A percentile compares a stretch with the other conserved stretches of the same genome.
Evolutionary conservation across 345 rosid genomes (phyloP).

Genomic region (Brassica cretica): DNA sequence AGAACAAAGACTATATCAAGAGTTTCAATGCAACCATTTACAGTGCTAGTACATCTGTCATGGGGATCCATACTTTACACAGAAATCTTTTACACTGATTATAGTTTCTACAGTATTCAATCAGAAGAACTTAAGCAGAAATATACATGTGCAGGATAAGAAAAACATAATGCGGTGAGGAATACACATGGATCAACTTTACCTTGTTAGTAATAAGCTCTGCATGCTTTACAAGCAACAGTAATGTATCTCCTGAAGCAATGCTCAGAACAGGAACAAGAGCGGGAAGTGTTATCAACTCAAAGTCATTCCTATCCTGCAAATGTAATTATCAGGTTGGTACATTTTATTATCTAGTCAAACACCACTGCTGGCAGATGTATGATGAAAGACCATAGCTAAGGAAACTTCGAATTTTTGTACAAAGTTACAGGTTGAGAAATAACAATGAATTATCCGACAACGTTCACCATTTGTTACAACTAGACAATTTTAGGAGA

Average conservation of each 20-base stretch:
- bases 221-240: constrained; percentile 87
- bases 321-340: constrained; percentile 15
- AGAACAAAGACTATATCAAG: constrained; percentile 10
- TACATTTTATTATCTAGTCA: constrained; percentile 8
- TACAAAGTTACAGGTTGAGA: not conserved
- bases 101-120: not conserved
- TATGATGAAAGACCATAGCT: not conserved
- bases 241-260: constrained; percentile 89
- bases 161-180: not conserved
- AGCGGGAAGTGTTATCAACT: constrained; percentile 90
- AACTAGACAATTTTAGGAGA: not conserved
- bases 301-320: constrained; percentile 91
- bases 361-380: not conserved
- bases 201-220: constrained; percentile 92
- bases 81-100: not conserved
- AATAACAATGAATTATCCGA: not conserved
- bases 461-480: constrained; percentile 6
- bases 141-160: not conserved
- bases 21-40: not conserved
- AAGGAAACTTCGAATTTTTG: not conserved
- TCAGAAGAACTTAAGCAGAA: constrained; percentile 4
- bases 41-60: no score
- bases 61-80: not conserved
- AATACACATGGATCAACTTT: constrained; percentile 23
- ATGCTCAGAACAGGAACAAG: constrained; percentile 85